A percentile compares a stretch with the other conserved stretches of the same genome.
Conservation (phyloP, 2,329 filamentous ascomycete species). For the Nigrograna mackinnonii region DNA sequence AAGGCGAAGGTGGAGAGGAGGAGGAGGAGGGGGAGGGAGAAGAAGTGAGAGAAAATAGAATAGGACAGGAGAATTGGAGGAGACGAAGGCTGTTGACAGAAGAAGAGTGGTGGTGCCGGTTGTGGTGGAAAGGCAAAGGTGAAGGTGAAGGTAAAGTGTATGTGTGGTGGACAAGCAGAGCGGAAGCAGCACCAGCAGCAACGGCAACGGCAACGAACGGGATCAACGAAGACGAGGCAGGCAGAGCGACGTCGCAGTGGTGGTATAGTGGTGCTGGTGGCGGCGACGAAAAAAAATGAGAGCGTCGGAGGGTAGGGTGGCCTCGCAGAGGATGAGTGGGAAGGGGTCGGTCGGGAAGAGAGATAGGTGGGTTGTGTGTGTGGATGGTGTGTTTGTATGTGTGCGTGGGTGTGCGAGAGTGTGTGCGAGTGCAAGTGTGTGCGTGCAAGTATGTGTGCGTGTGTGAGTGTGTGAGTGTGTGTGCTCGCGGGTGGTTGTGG, state of each 20-base stretch:
- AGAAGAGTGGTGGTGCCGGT: background rate
- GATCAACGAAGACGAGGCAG: conserved; percentile 2
- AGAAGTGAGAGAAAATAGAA: background rate
- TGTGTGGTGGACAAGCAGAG: background rate
- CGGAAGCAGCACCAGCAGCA: background rate
- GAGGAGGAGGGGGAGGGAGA: conserved; percentile 1
- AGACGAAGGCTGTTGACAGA: background rate
- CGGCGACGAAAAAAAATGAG: background rate
- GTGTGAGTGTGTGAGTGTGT: background rate
- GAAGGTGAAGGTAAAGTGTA: background rate
- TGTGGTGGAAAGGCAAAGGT: background rate
- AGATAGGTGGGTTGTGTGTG: too few relatives aligned
- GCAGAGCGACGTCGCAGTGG: too few relatives aligned
- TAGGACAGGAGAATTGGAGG: background rate
- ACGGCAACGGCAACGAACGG: background rate
- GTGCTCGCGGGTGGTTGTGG: background rate
- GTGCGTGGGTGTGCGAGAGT: too few relatives aligned
- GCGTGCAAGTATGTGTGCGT: background rate
- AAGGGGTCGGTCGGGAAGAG: too few relatives aligned
- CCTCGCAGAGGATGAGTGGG: background rate
- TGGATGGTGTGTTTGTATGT: background rate
- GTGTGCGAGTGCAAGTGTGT: background rate
- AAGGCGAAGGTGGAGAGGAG: conserved; percentile 3
- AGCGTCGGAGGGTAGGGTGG: background rate
- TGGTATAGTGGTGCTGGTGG: background rate